Evolutionary conservation across 106 monocot genomes (phyloP), one percentile per base, ranked within the genome.

Genomic region (Chionographis japonica): DNA sequence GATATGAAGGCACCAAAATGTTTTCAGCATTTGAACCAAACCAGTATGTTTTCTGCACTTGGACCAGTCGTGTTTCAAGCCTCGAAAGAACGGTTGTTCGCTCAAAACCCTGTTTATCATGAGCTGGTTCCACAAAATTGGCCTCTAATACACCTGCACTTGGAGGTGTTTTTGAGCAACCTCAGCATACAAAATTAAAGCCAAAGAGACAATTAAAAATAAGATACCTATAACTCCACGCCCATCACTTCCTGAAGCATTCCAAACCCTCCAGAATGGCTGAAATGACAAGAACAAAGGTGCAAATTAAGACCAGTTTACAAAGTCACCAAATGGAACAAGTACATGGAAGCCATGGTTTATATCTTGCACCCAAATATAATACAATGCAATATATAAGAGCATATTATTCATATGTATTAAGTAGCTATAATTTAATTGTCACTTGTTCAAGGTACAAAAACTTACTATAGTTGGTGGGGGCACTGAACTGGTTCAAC

Each of bases 191-290:
- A 58, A 52, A 35, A 6, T 15, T 68, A 20, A 54, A 20, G 0
- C 52, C 52, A 53, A 64, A 2, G 46, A 16, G 62, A 40, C 50
- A 57, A 12, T 13, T 3, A 2, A 38, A 71, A 53, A 59, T 35
- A 38, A 49, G 8, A 14, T 86, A 91, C 94, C 95, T 78, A 95
- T 84, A 60, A 92, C 92, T 69, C 95, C 92, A 74, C 95, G 95
- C 2, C 95, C 95, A 76, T 89, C 95, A 84, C 95, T 95, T 60
- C 95, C 95, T n/a, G 95, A 69, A 78, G 92, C 85, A 92, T 84
- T 91, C 95, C 95, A 95, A 12, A 95, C 86, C 60, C 92, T 89
- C 95, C 95, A 95, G 57, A 95, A 95, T 54, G 95, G 95, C 91
- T 95, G 67, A 46, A 46, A 10, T 46, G 0, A 12, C 16, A n/a